Conservation (phyloP, 306 rosid species). For the Leucaena leucocephala region DNA sequence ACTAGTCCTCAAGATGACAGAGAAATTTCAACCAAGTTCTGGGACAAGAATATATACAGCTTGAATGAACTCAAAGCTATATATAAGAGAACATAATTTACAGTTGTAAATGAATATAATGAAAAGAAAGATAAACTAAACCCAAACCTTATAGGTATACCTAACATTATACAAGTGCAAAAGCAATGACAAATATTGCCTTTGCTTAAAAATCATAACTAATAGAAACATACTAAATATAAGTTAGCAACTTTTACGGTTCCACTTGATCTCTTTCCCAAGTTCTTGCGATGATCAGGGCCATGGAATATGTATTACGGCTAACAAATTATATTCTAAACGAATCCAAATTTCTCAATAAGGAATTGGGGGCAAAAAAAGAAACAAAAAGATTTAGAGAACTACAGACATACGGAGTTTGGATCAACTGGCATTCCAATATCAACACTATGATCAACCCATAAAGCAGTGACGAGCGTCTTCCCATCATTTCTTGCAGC, state of each 20-base stretch:
- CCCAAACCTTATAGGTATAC: neutral
- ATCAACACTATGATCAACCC: slow-evolving; percentile 90
- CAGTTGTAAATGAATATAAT: slow-evolving; percentile 5
- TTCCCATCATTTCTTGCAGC: slow-evolving; percentile 78
- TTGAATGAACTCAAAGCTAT: neutral
- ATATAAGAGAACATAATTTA: neutral
- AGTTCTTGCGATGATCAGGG: neutral
- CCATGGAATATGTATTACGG: neutral
- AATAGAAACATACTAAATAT: neutral
- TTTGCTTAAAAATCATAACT: neutral
- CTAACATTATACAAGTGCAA: neutral
- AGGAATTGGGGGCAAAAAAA: neutral
- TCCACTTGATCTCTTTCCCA: neutral
- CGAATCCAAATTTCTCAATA: neutral
- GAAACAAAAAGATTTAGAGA: neutral
- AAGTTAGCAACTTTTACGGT: neutral
- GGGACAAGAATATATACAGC: neutral
- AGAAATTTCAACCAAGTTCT: slow-evolving; percentile 23
- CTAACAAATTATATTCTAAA: neutral
- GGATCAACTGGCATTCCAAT: slow-evolving; percentile 64
- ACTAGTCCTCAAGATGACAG: slow-evolving; percentile 15
- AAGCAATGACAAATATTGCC: neutral
- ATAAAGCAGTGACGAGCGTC: slow-evolving; percentile 70
- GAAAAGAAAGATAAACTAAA: slow-evolving; percentile 6
- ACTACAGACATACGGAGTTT: slow-evolving; percentile 57